Evolutionary conservation across 2,329 filamentous ascomycete genomes (phyloP).

Genomic region (Elsinoe fawcettii): DNA sequence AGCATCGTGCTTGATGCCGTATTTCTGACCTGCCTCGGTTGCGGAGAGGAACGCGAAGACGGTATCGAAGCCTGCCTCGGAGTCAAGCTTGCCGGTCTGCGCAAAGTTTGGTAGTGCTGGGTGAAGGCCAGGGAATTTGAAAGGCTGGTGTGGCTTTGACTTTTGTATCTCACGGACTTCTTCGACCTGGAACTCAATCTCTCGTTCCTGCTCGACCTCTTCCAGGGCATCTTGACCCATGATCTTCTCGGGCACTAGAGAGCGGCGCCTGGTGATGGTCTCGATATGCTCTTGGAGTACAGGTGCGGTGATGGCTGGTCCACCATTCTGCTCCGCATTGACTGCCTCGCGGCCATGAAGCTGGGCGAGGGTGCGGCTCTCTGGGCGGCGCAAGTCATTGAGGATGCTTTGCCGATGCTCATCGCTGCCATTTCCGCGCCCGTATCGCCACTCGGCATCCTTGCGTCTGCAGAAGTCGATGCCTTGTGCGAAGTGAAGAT

Average conservation of each 20-base stretch:
- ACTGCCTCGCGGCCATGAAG: constrained; percentile 44
- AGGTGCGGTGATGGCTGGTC: background rate
- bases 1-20: constrained; percentile 31
- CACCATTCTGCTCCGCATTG: constrained; percentile 21
- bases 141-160: constrained; percentile 34
- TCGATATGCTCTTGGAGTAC: background rate
- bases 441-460: constrained; percentile 41
- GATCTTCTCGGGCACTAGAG: background rate
- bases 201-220: constrained; percentile 52
- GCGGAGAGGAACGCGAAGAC: constrained; percentile 38
- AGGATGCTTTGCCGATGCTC: constrained; percentile 37
- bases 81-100: background rate
- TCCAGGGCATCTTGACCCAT: constrained; percentile 42
- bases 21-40: constrained; percentile 37
- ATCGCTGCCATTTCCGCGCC: constrained; percentile 33
- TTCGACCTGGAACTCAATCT: constrained; percentile 53
- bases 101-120: constrained; percentile 19
- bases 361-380: constrained; percentile 50
- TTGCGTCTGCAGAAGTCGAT: constrained; percentile 52
- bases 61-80: background rate
- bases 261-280: background rate
- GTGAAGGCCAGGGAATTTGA: constrained; percentile 42
- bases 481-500: constrained; percentile 54
- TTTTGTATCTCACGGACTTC: constrained; percentile 48
- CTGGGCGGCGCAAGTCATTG: constrained; percentile 41